Evolutionary conservation across 2,329 filamentous ascomycete genomes (phyloP).

Genomic region (Aspergillus quadricinctus): DNA sequence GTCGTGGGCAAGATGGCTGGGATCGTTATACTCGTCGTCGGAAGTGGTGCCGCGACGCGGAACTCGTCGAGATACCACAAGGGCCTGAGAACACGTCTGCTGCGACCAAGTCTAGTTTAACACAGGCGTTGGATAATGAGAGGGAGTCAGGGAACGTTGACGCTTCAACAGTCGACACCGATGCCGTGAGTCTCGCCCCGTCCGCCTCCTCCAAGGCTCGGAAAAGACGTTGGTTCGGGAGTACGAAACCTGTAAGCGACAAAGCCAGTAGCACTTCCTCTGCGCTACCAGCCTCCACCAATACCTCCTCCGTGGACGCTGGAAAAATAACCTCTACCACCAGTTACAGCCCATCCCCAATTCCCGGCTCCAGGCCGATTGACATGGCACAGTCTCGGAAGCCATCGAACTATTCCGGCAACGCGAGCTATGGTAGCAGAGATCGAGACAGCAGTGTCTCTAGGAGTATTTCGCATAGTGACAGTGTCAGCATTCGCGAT

Average conservation of each 20-base stretch:
- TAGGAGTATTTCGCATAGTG: slow-evolving; percentile 25
- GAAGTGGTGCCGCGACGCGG: slow-evolving; percentile 96
- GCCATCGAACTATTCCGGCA: slow-evolving; percentile 21
- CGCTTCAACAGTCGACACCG: slow-evolving; percentile 18
- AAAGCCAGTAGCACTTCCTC: slow-evolving; percentile 20
- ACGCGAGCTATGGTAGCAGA: slow-evolving; percentile 14
- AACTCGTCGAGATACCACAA: slow-evolving; percentile 71
- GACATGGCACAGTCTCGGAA: slow-evolving; percentile 27
- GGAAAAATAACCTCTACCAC: slow-evolving; percentile 20
- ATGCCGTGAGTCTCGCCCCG: slow-evolving; percentile 24
- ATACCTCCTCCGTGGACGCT: slow-evolving; percentile 18
- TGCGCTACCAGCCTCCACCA: slow-evolving; percentile 14
- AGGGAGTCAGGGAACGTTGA: slow-evolving; percentile 16
- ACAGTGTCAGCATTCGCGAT: slow-evolving; percentile 33
- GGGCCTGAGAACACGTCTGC: slow-evolving; percentile 43
- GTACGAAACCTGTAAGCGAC: slow-evolving; percentile 28
- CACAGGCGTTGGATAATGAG: slow-evolving; percentile 21
- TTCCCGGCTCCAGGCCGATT: slow-evolving; percentile 25
- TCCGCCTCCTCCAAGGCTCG: slow-evolving; percentile 27
- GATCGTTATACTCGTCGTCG: slow-evolving; percentile 85
- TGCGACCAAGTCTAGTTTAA: slow-evolving; percentile 35
- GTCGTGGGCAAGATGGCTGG: slow-evolving; percentile 84
- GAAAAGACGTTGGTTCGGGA: slow-evolving; percentile 37
- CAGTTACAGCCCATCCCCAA: slow-evolving; percentile 14
- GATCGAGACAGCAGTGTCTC: slow-evolving; percentile 19